Base-by-base conservation (phyloP, 768 basidiomycete species). In the Amanita muscaria region DNA sequence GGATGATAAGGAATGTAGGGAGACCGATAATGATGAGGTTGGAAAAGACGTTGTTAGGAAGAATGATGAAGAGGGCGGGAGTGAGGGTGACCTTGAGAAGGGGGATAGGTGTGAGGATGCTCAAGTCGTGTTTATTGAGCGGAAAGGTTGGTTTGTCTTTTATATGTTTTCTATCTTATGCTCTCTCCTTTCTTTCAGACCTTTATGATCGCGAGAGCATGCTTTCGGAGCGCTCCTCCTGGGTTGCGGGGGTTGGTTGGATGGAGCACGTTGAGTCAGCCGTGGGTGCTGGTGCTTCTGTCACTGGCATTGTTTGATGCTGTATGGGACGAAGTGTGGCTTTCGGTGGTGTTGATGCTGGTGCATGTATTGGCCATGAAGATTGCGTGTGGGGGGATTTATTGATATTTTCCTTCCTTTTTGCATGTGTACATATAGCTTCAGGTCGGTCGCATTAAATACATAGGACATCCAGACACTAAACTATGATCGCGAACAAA, bases 111-210 rank as follows among this genome's bases (percentile, higher is more conserved):
- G 49, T 47, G 40, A 53, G 53, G 42, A 41, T 49, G 9, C 23
- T 55, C 29, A 62, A 62, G 49, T 59, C 59, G 15, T 58, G 53
- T 37, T 48, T 64, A 6, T 51, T 64, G 29, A 47, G 57, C 18
- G 42, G 51, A 24, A 64, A 64, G 54, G 62, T 60, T 34, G 6
- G 49, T 46, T 18, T 16, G 7, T 22, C n/a, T 14, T n/a, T 22
- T 34, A 2, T 11, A 4, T 16, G 19, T 9, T 12, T 22, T 27
- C n/a, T 8, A 3, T 27, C 18, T 19, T 6, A 3, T 23, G 12
- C 40, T 5, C 12, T 16, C 15, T 10, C 9, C 8, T 29, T 6
- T 23, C 14, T 27, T 5, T 4, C 12, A 47, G 46, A 34, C 35
- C 5, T 4, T 47, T 5, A 40, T 40, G 14, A 47, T 47, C 14